Evolutionary conservation across 2,329 filamentous ascomycete species (phyloP).

Genomic region (Venturia carpophila): DNA sequence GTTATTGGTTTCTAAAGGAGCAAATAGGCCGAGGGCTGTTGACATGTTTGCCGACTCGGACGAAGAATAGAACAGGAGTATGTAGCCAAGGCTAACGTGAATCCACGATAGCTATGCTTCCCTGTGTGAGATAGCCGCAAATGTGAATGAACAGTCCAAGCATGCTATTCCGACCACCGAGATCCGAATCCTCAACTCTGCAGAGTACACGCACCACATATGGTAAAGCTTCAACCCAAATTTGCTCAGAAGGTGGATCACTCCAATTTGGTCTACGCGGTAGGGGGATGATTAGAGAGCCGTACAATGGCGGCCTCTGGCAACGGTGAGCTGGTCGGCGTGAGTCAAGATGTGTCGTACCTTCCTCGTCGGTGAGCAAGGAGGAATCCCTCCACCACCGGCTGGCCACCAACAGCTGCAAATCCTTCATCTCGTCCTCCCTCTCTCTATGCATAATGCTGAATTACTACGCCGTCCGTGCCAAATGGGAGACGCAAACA

Average conservation of each 20-base stretch:
- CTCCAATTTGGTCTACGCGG: too few species aligned
- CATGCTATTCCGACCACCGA: neutral
- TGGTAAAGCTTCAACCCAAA: too few species aligned
- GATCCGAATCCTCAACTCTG: too few species aligned
- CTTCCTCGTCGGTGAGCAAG: neutral
- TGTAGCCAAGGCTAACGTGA: neutral
- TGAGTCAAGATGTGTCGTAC: neutral
- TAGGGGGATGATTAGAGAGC: too few species aligned
- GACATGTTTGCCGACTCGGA: constrained; percentile 32
- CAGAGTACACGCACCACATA: too few species aligned
- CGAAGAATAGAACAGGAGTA: constrained; percentile 10
- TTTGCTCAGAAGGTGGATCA: too few species aligned
- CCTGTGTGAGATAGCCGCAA: neutral
- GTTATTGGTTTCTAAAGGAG: constrained; percentile 28
- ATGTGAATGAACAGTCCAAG: neutral
- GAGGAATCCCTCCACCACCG: neutral
- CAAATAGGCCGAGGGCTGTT: constrained; percentile 31
- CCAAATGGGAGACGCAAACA: constrained; percentile 15
- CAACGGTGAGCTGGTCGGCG: too few species aligned
- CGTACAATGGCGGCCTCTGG: too few species aligned
- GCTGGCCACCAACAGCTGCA: neutral
- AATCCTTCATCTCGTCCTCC: neutral
- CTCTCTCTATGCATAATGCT: neutral
- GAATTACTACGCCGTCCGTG: constrained; percentile 7
- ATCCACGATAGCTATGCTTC: neutral